Evolutionary conservation across 2,329 filamentous ascomycete species (phyloP), one percentile per base, ranked within the genome.

Genomic region (Zarea fungicola): DNA sequence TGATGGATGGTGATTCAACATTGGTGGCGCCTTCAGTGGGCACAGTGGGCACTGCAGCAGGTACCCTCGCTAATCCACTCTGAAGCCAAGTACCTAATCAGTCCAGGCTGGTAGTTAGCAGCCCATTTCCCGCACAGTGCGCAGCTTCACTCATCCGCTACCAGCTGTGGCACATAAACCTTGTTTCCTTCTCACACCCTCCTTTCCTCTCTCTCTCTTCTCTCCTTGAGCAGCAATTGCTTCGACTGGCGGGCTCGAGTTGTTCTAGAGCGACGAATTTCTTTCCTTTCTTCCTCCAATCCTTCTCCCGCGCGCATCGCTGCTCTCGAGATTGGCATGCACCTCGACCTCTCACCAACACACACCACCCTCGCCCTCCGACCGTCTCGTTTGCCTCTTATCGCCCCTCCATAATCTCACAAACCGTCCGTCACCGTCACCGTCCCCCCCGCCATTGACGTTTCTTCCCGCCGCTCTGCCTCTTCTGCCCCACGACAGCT

Each of bases 361-460:
- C n/a, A 19, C 16, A 18, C 36, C 13, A 11, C 47, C 48, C 28
- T 34, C 31, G 16, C 13, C 32, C 34, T 18, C 39, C 21, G 44
- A 32, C 40, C 43, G 41, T 48, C 29, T 9, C n/a, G n/a, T n/a
- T 32, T 35, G 18, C 31, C 25, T 47, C 48, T 50, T 51, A 47
- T 47, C 42, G 45, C 50, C 50, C 50, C 50, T 52, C 50, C 25
- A 25, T 52, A 52, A 48, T 48, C 45, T 39, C 13, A n/a, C 14
- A 36, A 31, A n/a, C n/a, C n/a, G n/a, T n/a, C n/a, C 42, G 23
- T 40, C 28, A 23, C n/a, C 23, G 7, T 22, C 18, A n/a, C 6
- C 13, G 21, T 18, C 21, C 42, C 36, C 50, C 50, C 50, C 50
- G 45, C 50, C 34, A 43, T 48, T 43, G 29, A 42, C 31, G 35